A percentile compares a stretch with the other conserved stretches of the same genome.
These are phyloP conservation scores for Pythium pyrilobum DNA, from an alignment of 352 stramenopile genomes.

Conservation along the genomic window DNA sequence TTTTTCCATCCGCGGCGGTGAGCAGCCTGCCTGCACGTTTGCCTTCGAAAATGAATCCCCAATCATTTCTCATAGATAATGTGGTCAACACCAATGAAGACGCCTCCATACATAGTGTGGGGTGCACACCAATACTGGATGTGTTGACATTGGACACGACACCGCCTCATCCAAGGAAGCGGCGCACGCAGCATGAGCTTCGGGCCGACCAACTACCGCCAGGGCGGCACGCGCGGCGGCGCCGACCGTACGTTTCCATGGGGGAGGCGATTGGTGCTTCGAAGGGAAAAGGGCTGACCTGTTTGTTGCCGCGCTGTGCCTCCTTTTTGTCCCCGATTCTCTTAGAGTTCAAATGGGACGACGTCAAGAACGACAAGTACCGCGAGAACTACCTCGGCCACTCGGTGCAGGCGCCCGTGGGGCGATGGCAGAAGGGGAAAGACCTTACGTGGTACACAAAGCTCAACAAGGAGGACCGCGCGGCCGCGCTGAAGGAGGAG, in stretches of 20 bases:
- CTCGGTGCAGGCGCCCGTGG: constrained; percentile 83
- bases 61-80: no score
- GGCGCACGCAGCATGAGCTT: constrained; percentile 59
- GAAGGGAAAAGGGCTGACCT: no score
- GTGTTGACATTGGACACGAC: no score
- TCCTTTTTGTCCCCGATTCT: no score
- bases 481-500: constrained; percentile 52
- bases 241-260: constrained; percentile 58
- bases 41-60: no score
- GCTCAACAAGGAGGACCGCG: constrained; percentile 45
- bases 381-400: constrained; percentile 90
- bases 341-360: constrained; percentile 93
- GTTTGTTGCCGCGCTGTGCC: no score
- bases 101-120: no score
- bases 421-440: constrained; percentile 87
- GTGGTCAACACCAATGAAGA: no score
- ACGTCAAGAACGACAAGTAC: constrained; percentile 93
- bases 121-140: no score
- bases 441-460: constrained; percentile 90
- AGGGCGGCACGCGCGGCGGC: constrained; percentile 81
- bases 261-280: no score
- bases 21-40: no score
- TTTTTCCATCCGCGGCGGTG: no score
- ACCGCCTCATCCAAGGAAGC: not conserved
- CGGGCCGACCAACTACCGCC: constrained; percentile 81